phyloP scores from a whole-genome alignment of 2,329 filamentous ascomycete species.

The Scedosporium apiospermum region DNA sequence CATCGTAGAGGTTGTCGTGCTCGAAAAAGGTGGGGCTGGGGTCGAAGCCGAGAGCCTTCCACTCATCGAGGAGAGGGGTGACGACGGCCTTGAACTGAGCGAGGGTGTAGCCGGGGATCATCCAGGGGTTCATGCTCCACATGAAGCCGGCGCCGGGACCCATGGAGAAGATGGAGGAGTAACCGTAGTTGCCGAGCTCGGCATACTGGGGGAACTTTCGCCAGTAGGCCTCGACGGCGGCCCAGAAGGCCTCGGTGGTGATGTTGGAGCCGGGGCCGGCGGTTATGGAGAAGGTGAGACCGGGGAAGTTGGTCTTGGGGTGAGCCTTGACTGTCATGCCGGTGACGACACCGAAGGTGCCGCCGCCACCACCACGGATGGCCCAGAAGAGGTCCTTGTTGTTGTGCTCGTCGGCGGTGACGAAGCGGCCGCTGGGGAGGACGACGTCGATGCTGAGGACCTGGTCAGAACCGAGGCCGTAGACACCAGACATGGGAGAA shows the following conservation, averaged over 20 bases:
- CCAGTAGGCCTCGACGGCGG: slow-evolving; percentile 33
- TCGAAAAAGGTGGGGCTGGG: slow-evolving; percentile 15
- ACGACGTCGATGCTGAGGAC: slow-evolving; percentile 47
- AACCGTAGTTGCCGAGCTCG: slow-evolving; percentile 37
- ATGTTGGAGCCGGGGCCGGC: slow-evolving; percentile 17
- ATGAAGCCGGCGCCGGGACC: slow-evolving; percentile 30
- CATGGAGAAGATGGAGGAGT: slow-evolving; percentile 37
- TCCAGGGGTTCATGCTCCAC: slow-evolving; percentile 25
- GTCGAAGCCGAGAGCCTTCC: slow-evolving; percentile 25
- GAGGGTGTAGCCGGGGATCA: slow-evolving; percentile 34
- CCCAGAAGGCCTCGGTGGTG: slow-evolving; percentile 33
- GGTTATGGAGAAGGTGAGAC: slow-evolving; percentile 32
- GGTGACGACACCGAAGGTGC: slow-evolving; percentile 47
- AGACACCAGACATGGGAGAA: slow-evolving; percentile 38
- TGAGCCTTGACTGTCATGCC: slow-evolving; percentile 45
- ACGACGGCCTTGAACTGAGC: slow-evolving; percentile 33
- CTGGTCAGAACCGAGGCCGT: slow-evolving; percentile 52
- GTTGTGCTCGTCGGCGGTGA: slow-evolving; percentile 34
- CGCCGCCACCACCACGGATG: slow-evolving; percentile 47
- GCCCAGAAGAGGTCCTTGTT: slow-evolving; percentile 57
- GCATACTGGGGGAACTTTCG: slow-evolving; percentile 32
- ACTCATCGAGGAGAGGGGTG: slow-evolving; percentile 29
- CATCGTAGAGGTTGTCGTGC: slow-evolving; percentile 33
- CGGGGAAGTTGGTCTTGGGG: slow-evolving; percentile 30
- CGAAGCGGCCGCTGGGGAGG: slow-evolving; percentile 35